Evolutionary conservation across 768 basidiomycete genomes (phyloP).

Genomic region (Auriscalpium vulgare): DNA sequence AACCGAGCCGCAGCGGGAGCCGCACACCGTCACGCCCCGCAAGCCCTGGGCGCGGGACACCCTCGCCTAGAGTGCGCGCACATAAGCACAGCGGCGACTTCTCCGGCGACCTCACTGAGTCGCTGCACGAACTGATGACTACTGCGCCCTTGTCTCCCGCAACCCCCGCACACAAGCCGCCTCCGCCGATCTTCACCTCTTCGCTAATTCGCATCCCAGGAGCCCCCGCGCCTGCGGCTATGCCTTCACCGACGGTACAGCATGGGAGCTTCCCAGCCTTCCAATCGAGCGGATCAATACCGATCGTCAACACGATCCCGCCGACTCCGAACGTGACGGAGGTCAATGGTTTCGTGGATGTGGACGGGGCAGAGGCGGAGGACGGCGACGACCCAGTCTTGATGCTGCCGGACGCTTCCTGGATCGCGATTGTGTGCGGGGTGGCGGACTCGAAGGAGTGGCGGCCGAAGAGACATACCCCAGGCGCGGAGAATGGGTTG

Average conservation of each 20-base stretch:
- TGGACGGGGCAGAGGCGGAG: neutral
- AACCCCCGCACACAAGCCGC: neutral
- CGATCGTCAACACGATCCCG: constrained; percentile 25
- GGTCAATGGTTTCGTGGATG: constrained; percentile 13
- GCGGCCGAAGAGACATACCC: constrained; percentile 21
- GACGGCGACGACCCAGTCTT: constrained; percentile 8
- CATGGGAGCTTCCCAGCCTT: constrained; percentile 14
- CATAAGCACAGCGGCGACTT: neutral
- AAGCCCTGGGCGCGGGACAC: constrained; percentile 3
- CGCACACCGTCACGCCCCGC: constrained; percentile 6
- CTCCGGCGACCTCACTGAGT: constrained; percentile 3
- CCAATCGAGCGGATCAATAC: constrained; percentile 19
- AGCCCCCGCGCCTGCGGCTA: constrained; percentile 12
- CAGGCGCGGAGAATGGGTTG: constrained; percentile 19
- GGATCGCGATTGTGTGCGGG: constrained; percentile 79
- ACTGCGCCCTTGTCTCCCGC: neutral
- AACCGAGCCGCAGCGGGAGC: constrained; percentile 34
- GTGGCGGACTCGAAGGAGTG: constrained; percentile 51
- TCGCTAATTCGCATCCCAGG: constrained; percentile 48
- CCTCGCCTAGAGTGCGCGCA: neutral
- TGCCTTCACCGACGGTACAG: constrained; percentile 4
- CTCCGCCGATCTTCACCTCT: constrained; percentile 27
- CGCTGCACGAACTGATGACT: neutral
- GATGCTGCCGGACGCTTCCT: constrained; percentile 57
- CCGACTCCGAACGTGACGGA: constrained; percentile 23